Evolutionary conservation across 2,329 filamentous ascomycete genomes (phyloP).

Genomic region (Talaromyces sp.): DNA sequence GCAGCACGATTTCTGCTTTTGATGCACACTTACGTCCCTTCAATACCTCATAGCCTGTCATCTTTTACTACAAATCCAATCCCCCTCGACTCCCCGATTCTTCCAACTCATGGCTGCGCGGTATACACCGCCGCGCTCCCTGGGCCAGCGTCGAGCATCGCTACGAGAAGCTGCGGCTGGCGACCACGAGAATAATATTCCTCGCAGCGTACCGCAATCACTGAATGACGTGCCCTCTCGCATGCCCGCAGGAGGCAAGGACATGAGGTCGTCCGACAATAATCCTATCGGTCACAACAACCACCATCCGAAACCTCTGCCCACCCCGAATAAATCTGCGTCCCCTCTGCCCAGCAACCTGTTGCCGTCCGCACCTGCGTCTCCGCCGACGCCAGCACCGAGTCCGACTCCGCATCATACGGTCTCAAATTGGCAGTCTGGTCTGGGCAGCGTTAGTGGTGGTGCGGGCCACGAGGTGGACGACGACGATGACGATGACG

Average conservation of each 20-base stretch:
- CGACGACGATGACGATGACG: slow-evolving; percentile 66
- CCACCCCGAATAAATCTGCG: slow-evolving; percentile 50
- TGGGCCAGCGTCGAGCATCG: slow-evolving; percentile 28
- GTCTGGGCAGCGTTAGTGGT: slow-evolving; percentile 14
- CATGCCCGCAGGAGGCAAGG: slow-evolving; percentile 29
- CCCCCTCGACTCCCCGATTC: neutral
- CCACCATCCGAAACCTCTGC: slow-evolving; percentile 39
- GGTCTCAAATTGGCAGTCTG: slow-evolving; percentile 48
- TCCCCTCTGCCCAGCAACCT: slow-evolving; percentile 56
- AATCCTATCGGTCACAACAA: slow-evolving; percentile 22
- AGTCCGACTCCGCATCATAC: slow-evolving; percentile 62
- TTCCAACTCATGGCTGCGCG: slow-evolving; percentile 19
- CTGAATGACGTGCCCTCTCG: slow-evolving; percentile 29
- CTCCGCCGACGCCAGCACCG: slow-evolving; percentile 64
- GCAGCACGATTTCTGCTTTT: slow-evolving; percentile 3
- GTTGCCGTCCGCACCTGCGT: slow-evolving; percentile 62
- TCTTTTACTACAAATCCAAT: neutral
- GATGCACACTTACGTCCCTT: neutral
- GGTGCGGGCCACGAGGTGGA: neutral
- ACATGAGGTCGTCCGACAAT: slow-evolving; percentile 24
- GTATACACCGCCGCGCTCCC: slow-evolving; percentile 23
- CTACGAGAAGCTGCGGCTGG: slow-evolving; percentile 27
- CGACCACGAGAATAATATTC: slow-evolving; percentile 27
- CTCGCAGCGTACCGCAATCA: slow-evolving; percentile 29
- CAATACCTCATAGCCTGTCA: neutral